Base-by-base conservation (phyloP, 1,284 basidiomycete species). In the Sporisorium exsertum region DNA sequence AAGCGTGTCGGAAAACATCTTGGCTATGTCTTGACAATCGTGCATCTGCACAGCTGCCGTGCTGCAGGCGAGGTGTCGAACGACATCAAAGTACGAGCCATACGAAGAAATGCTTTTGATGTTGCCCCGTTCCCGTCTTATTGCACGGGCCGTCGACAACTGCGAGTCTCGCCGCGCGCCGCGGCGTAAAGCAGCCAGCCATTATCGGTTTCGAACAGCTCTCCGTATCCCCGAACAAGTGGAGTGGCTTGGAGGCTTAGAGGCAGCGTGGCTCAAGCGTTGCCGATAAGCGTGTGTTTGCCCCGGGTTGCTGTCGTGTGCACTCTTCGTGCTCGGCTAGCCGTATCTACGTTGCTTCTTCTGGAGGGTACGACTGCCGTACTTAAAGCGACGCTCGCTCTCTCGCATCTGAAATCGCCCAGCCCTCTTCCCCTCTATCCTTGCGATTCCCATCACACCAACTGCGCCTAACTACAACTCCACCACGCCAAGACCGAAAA, bases 401-500 rank as follows among this genome's bases (percentile, higher is more conserved):
- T n/a, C n/a, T n/a, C n/a, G n/a, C n/a, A n/a, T n/a, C n/a, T n/a
- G n/a, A n/a, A n/a, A n/a, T n/a, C n/a, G n/a, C n/a, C n/a, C n/a
- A n/a, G n/a, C n/a, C n/a, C n/a, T n/a, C n/a, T 32, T 32, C 10
- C 29, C 29, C 29, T 32, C 20, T n/a, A n/a, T n/a, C n/a, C n/a
- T n/a, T n/a, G n/a, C n/a, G 8, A 15, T 15, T 42, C 20, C 47
- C 13, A 9, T 27, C 35, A 4, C 26, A 27, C 20, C 35, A 8
- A 29, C 15, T 32, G 10, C 5, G 10, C 5, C 33, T 3, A 7
- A 35, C 35, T 3, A 35, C 35, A n/a, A n/a, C n/a, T n/a, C 35
- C 35, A 35, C 8, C 35, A 20, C 40, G n/a, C 37, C 16, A 7
- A 46, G 20, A 24, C 13, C 26, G 32, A 59, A 26, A 40, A 73